phyloP scores from a whole-genome alignment of 169 alveolate genomes.

The Cryptosporidium tyzzeri region DNA sequence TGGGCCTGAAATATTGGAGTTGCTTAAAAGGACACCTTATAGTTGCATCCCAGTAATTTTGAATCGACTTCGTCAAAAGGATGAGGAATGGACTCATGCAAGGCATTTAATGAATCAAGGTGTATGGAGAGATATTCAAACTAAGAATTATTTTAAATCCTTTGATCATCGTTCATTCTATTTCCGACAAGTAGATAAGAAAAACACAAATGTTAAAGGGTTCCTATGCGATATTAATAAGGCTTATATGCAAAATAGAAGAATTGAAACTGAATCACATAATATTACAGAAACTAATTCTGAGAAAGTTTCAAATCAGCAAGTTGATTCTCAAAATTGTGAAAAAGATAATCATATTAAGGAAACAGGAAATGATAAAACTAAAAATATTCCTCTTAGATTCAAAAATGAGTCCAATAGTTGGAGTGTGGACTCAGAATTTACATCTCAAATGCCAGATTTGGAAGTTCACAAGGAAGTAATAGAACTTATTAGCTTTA shows the following conservation, averaged over 20 bases:
- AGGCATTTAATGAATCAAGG: constrained; percentile 80
- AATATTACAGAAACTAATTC: background rate
- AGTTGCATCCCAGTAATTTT: constrained; percentile 82
- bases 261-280: constrained; percentile 8
- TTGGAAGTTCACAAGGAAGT: constrained; percentile 75
- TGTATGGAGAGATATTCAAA: constrained; percentile 82
- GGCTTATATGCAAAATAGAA: constrained; percentile 77
- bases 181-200: constrained; percentile 85
- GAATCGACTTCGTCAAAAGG: constrained; percentile 80
- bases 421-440: constrained; percentile 81
- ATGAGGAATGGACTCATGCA: constrained; percentile 79
- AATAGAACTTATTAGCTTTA: constrained; percentile 67
- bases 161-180: constrained; percentile 87
- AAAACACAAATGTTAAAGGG: constrained; percentile 79
- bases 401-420: constrained; percentile 79
- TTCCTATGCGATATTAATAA: constrained; percentile 78
- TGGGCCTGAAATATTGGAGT: constrained; percentile 81
- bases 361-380: background rate
- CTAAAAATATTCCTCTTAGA: constrained; percentile 20
- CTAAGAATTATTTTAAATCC: constrained; percentile 84
- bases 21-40: constrained; percentile 80
- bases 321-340: background rate
- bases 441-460: constrained; percentile 78
- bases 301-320: background rate
- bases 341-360: background rate